These are phyloP conservation scores for Arthrinium puccinioides DNA, from an alignment of 2,329 filamentous ascomycete species.

Conservation along the genomic window DNA sequence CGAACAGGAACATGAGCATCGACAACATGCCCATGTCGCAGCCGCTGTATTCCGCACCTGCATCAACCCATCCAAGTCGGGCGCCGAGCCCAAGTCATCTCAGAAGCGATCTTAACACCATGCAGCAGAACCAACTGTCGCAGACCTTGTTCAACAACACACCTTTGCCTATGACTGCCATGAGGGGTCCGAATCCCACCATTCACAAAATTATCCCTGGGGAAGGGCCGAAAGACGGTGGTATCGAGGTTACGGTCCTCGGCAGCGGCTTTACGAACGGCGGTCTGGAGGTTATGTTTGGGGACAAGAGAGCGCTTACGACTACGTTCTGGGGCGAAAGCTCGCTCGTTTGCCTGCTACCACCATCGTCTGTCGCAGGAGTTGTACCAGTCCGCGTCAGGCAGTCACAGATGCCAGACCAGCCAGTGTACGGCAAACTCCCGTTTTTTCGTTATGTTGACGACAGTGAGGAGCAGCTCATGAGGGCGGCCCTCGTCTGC, in stretches of 20 bases:
- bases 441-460: slow-evolving; percentile 67
- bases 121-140: slow-evolving; percentile 33
- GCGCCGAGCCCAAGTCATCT: slow-evolving; percentile 63
- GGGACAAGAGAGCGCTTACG: slow-evolving; percentile 54
- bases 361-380: slow-evolving; percentile 61
- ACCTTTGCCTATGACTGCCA: slow-evolving; percentile 39
- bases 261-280: slow-evolving; percentile 71
- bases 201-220: slow-evolving; percentile 80
- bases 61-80: slow-evolving; percentile 67
- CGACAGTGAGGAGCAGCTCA: slow-evolving; percentile 60
- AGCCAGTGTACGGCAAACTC: slow-evolving; percentile 30
- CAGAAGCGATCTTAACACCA: slow-evolving; percentile 35
- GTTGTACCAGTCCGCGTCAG: slow-evolving; percentile 66
- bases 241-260: slow-evolving; percentile 79
- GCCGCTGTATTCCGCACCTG: slow-evolving; percentile 60
- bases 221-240: slow-evolving; percentile 75
- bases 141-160: slow-evolving; percentile 37
- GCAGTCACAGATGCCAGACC: slow-evolving; percentile 28
- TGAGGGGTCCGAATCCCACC: slow-evolving; percentile 44
- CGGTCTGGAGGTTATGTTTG: slow-evolving; percentile 79
- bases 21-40: slow-evolving; percentile 58
- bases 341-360: slow-evolving; percentile 72
- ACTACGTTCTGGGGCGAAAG: slow-evolving; percentile 77
- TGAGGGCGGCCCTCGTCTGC: slow-evolving; percentile 60
- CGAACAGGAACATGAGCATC: slow-evolving; percentile 54